Base-by-base conservation (phyloP, 2,329 filamentous ascomycete genomes). In the Alternaria sp. region DNA sequence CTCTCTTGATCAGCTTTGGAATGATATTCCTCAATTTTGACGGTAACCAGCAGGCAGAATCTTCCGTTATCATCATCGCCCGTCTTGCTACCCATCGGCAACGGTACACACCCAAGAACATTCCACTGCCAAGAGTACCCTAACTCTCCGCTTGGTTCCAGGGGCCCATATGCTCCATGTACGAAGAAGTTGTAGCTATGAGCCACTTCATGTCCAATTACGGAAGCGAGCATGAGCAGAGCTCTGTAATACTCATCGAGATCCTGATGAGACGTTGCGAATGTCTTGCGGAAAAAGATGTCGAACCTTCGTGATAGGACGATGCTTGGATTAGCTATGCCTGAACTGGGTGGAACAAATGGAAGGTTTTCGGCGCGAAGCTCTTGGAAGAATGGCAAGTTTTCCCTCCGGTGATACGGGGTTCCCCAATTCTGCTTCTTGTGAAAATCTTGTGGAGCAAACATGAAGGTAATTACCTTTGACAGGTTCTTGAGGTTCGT, bases 181-280 rank as follows among this genome's bases (percentile, higher is more conserved):
- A 41, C 8, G 53, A 51, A 72, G 2, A 58, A 44, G 18, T 61
- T 50, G 45, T 69, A 71, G 18, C 5, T 67, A 36, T 72, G 71
- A 7, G 59, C 65, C 10, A 65, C 10, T 50, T 74, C 67, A 38
- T 74, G 71, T 10, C 66, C 60, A 1, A 73, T 16, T 3, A 65
- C 68, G 1, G 32, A 12, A 4, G 64, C 60, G 16, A 72, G 63
- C n/a, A 69, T 51, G 27, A 66, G 66, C 38, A 44, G 20, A 10
- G 59, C 60, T 10, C 67, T 54, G 32, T 64, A 62, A 2, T 11
- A 27, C 38, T 63, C 46, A 11, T 52, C 30, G 28, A 25, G n/a
- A 11, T 11, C 25, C 5, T 18, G 14, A 25, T 27, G 30, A 45
- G 5, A 43, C 40, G 5, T 22, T 7, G 18, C 8, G 3, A 22